Base-by-base conservation (phyloP, 768 basidiomycete species). In the Termitomyces sp. region DNA sequence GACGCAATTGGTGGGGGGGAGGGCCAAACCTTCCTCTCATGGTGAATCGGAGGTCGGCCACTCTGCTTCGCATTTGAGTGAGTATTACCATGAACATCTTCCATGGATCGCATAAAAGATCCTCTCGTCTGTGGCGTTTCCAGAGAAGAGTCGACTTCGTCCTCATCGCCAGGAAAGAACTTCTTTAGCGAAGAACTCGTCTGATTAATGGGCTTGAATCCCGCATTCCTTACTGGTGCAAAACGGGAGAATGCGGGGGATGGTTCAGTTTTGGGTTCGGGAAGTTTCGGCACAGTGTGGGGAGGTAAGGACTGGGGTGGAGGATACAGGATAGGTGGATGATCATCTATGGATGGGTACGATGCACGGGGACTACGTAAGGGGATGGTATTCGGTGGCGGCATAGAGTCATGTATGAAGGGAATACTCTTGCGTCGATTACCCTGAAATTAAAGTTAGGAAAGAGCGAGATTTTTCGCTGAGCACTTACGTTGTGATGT, bases 101-200 rank as follows among this genome's bases (percentile, higher is more conserved):
- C 61, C 25, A 50, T 34, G 11, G 34, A 20, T 40, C 55, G 57
- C 25, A 42, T 43, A 20, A 60, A 59, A 48, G 60, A 46, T 32
- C 60, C 38, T 43, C 34, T 42, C 20, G 17, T 46, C 11, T 25
- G 51, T 14, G 47, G 62, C 37, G 63, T 51, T 47, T 72, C 68
- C n/a, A 70, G 61, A 36, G 69, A 70, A 57, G 69, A 67, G 37
- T 80, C 78, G 65, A 83, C 79, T 40, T 91, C 89, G 20, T 91
- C 89, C 25, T 93, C 91, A 54, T 93, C 91, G 1, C 82, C 84
- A 25, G 92, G 92, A 70, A 95, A 95, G 74, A 94, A 94, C 67
- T 80, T 82, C 71, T 87, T 89, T 51, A 95, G 77, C 17, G 86
- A 82, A 38, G 83, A 80, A 67, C 74, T 81, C 59, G 74, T 61